Evolutionary conservation across 129 eudicot species (phyloP).

Genomic region (Dittrichia graveolens): DNA sequence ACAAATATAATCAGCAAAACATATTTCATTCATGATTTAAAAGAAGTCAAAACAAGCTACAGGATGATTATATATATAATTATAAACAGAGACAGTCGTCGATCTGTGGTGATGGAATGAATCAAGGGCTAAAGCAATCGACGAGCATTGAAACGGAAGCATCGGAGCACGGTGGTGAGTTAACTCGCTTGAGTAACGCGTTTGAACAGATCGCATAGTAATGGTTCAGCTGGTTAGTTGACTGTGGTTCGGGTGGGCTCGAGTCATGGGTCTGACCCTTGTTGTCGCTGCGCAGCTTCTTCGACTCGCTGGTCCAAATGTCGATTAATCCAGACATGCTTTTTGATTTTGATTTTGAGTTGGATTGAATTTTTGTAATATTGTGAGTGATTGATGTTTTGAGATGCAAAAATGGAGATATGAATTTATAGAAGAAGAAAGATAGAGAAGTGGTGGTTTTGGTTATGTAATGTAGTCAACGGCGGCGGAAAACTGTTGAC

Average conservation of each 20-base stretch:
- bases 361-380: not conserved
- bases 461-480: not conserved
- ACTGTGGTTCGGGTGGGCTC: not conserved
- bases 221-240: not conserved
- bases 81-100: slow-evolving; percentile 6
- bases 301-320: slow-evolving; percentile 42
- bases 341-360: not conserved
- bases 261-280: slow-evolving; percentile 10
- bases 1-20: no score
- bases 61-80: not conserved
- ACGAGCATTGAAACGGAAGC: slow-evolving; percentile 41
- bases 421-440: not conserved
- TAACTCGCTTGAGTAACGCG: slow-evolving; percentile 21
- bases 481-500: not conserved
- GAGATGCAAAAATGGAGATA: slow-evolving; percentile 6
- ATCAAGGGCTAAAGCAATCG: slow-evolving; percentile 38
- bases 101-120: not conserved
- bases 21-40: no score
- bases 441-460: no score
- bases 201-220: slow-evolving; percentile 17
- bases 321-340: slow-evolving; percentile 42
- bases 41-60: not conserved
- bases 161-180: slow-evolving; percentile 30
- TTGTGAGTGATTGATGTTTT: not conserved
- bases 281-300: slow-evolving; percentile 21